Evolutionary conservation across 768 basidiomycete species (phyloP).

Genomic region (Leccinum sublutescens): DNA sequence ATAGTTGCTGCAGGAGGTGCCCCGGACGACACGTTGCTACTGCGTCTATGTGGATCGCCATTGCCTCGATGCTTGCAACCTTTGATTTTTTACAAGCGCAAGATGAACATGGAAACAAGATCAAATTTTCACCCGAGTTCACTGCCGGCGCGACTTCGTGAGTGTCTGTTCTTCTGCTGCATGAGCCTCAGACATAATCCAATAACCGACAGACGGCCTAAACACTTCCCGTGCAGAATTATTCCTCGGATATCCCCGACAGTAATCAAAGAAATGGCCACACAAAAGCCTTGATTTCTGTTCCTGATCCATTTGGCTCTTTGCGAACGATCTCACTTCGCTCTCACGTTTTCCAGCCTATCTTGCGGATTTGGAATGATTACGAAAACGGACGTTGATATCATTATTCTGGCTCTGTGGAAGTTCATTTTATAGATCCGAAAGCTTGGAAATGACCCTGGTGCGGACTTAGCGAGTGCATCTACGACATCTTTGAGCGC

Average conservation of each 20-base stretch:
- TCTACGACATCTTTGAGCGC: neutral
- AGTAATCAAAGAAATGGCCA: slow-evolving; percentile 11
- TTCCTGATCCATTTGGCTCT: neutral
- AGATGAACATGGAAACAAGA: slow-evolving; percentile 23
- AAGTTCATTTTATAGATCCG: neutral
- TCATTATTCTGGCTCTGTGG: neutral
- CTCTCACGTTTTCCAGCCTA: neutral
- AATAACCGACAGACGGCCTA: slow-evolving; percentile 18
- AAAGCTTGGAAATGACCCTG: neutral
- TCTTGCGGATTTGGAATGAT: neutral
- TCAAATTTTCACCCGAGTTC: slow-evolving; percentile 27
- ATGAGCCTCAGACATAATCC: neutral
- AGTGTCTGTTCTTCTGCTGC: slow-evolving; percentile 1
- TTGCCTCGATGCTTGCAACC: slow-evolving; percentile 22
- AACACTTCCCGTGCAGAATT: slow-evolving; percentile 23
- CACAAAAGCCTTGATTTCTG: slow-evolving; percentile 7
- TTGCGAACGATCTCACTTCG: neutral
- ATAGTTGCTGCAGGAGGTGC: slow-evolving; percentile 15
- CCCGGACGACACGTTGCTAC: slow-evolving; percentile 25
- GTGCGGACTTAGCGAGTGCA: slow-evolving; percentile 9
- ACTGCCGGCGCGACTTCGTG: slow-evolving; percentile 18
- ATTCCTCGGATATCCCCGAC: slow-evolving; percentile 14
- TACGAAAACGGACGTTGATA: slow-evolving; percentile 1
- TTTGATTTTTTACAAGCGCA: slow-evolving; percentile 23
- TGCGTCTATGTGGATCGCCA: slow-evolving; percentile 28